phyloP scores from a whole-genome alignment of 306 rosid genomes.

The Malus sieversii region DNA sequence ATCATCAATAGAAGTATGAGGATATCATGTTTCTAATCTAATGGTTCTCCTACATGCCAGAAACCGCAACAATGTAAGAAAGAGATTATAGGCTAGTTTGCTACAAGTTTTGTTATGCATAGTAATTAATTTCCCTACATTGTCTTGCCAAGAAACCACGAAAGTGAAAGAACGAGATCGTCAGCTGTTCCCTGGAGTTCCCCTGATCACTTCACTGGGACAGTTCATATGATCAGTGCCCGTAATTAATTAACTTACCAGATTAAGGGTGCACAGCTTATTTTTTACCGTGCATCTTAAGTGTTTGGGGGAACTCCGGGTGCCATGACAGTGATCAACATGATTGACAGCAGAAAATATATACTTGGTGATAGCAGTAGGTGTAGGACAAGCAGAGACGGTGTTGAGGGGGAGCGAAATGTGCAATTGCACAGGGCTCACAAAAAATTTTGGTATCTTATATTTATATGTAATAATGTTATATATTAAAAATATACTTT shows the following conservation, averaged over 20 bases:
- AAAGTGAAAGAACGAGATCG: not conserved
- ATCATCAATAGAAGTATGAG: not conserved
- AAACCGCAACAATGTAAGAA: not conserved
- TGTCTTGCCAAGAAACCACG: not conserved
- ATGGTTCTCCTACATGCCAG: not conserved
- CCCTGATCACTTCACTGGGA: conserved; percentile 18
- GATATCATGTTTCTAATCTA: not conserved
- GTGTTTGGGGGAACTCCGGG: conserved; percentile 10
- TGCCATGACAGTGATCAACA: not conserved
- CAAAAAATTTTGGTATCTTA: no score
- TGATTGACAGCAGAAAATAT: not conserved
- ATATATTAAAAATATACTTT: no score
- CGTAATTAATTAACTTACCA: not conserved
- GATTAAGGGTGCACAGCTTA: not conserved
- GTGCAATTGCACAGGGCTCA: no score
- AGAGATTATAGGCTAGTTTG: not conserved
- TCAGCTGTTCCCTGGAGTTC: conserved; percentile 23
- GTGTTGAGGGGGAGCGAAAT: no score
- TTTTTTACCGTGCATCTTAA: not conserved
- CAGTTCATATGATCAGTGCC: not conserved
- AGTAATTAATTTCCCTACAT: not conserved
- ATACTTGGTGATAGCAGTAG: not conserved
- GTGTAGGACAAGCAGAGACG: no score
- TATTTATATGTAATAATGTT: no score
- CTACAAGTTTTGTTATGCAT: not conserved